Evolutionary conservation across 2,329 filamentous ascomycete species (phyloP).

Genomic region (Botrytis sinoallii): DNA sequence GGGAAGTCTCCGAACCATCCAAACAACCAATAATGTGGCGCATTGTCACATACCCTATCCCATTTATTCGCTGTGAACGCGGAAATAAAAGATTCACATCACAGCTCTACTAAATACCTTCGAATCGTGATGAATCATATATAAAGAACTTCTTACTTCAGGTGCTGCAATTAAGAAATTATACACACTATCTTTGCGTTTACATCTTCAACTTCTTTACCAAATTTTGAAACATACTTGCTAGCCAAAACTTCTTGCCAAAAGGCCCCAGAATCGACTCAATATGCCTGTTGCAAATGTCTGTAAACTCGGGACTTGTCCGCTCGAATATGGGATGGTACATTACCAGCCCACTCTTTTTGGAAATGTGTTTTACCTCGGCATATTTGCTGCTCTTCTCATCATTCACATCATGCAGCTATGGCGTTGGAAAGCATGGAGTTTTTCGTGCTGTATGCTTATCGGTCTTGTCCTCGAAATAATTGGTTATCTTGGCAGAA

Average conservation of each 20-base stretch:
- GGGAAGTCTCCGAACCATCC: neutral
- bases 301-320: neutral
- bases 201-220: neutral
- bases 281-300: neutral
- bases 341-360: neutral
- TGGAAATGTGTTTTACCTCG: conserved; percentile 19
- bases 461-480: conserved; percentile 54
- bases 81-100: neutral
- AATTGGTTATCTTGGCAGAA: conserved; percentile 52
- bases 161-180: neutral
- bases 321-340: neutral
- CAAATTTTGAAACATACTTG: neutral
- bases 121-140: neutral
- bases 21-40: neutral
- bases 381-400: conserved; percentile 25
- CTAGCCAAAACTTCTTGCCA: neutral
- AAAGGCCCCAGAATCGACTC: neutral
- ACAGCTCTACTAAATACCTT: neutral
- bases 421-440: conserved; percentile 52
- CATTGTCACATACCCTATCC: neutral
- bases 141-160: neutral
- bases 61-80: neutral
- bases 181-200: neutral
- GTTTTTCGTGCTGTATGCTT: conserved; percentile 51
- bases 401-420: conserved; percentile 25